Base-by-base conservation (phyloP, 176 grass and related monocot species). In the Guadua angustifolia region DNA sequence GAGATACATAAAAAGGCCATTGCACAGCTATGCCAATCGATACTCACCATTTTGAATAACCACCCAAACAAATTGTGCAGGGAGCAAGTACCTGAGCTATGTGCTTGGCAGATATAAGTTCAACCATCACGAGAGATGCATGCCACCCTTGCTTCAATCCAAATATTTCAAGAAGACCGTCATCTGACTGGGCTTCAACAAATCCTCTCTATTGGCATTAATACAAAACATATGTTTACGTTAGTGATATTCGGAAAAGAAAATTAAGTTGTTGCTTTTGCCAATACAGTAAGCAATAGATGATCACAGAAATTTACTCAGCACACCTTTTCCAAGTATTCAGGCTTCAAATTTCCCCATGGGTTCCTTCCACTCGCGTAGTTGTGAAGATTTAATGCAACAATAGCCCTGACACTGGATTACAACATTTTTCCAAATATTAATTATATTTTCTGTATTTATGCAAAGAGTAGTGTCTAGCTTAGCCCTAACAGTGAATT, bases 101-200 rank as follows among this genome's bases (percentile, higher is more conserved):
- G 85, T 99, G 96, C 77, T 99, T 99, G 51, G 92, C 96, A 66
- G 96, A 99, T 89, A 99, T 95, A 89, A 99, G 91, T 90, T 99
- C 96, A 65, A 99, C 96, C 96, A 99, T 99, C 69, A 99, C 96
- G 21, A 99, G 89, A 45, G 96, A 99, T 79, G 96, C 93, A 88
- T 99, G 96, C 96, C 96, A 99, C 56, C 96, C 96, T 92, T 99
- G 96, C 88, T 99, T 99, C 56, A 99, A 57, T 59, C 96, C 96
- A 83, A 99, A 99, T 87, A 99, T 99, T 90, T 99, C 96, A 16
- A 99, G 96, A 77, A 99, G 91, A 40, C 96, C 93, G 63, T 99
- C 93, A 74, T 99, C 91, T 73, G 89, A 85, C 3, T 95, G 93
- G 47, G 96, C 96, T 82, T 99, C 91, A 26, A 99, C 93, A 84